A percentile compares a stretch with the other conserved stretches of the same genome.
Evolutionary conservation across 345 rosid species (phyloP).

Genomic region (Laguncularia racemosa): DNA sequence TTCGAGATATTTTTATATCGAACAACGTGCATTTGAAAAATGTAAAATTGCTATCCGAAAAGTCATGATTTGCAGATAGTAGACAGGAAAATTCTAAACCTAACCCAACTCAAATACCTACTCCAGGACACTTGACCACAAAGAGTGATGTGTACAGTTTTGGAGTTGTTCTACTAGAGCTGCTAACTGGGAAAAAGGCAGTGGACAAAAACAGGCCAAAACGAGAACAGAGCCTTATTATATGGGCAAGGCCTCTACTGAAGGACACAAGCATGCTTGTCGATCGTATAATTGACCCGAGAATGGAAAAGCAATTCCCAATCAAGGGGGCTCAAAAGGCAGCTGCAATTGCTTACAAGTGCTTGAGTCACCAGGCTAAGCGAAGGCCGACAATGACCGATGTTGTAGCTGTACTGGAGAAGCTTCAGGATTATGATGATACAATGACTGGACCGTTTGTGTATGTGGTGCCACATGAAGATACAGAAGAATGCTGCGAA

Average conservation of each 20-base stretch:
- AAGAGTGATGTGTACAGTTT: conserved; percentile 31
- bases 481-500: too few species aligned
- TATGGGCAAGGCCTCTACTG: conserved; percentile 19
- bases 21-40: too few species aligned
- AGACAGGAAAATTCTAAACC: too few species aligned
- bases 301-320: conserved; percentile 25
- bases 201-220: conserved; percentile 17
- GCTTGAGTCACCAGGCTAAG: conserved; percentile 25
- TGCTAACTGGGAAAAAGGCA: conserved; percentile 20
- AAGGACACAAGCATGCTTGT: conserved; percentile 20
- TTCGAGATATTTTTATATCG: too few species aligned
- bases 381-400: conserved; percentile 22
- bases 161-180: conserved; percentile 24
- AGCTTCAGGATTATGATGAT: conserved; percentile 19
- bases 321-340: conserved; percentile 22
- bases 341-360: conserved; percentile 21
- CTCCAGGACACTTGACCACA: conserved; percentile 26
- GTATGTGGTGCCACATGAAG: conserved; percentile 18
- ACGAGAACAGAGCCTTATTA: conserved; percentile 20
- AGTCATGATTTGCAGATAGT: too few species aligned
- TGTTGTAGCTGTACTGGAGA: conserved; percentile 20
- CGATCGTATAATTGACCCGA: conserved; percentile 17
- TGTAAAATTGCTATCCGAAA: not conserved
- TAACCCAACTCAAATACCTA: not conserved
- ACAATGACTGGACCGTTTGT: conserved; percentile 16